Evolutionary conservation across 768 basidiomycete genomes (phyloP), one percentile per base, ranked within the genome.

Genomic region (Tricholoma bakamatsutake): DNA sequence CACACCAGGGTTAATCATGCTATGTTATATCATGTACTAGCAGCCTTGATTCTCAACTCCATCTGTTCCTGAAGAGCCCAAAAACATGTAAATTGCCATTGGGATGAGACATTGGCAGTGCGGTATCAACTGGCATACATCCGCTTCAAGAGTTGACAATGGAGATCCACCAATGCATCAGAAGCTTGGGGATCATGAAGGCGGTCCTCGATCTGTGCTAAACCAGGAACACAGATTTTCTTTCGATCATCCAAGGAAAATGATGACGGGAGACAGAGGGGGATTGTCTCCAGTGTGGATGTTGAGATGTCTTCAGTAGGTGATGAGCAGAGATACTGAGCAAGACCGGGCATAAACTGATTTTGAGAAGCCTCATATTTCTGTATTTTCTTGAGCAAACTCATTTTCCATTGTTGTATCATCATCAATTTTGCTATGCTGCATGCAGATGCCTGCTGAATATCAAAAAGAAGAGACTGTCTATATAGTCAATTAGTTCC

Each of bases 161-260:
- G 62, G 11, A 64, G 52, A 11, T 53, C 33, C 4, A 18, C 15
- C 0, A 64, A 47, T 10, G 61, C n/a, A n/a, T n/a, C n/a, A n/a
- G n/a, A n/a, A n/a, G n/a, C n/a, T n/a, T n/a, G n/a, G n/a, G n/a
- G n/a, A n/a, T n/a, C n/a, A n/a, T n/a, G n/a, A n/a, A n/a, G n/a
- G n/a, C n/a, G n/a, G 17, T 54, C 54, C 49, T 64, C 60, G n/a
- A 59, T 61, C 18, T 47, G 31, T 12, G 37, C 9, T 17, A 63
- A 21, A 52, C 30, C 53, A n/a, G 33, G 10, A 17, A 45, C 13
- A 39, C 57, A 62, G 4, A 54, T n/a, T n/a, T n/a, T n/a, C n/a
- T n/a, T n/a, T n/a, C n/a, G n/a, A n/a, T n/a, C n/a, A n/a, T n/a
- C n/a, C n/a, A n/a, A n/a, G n/a, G n/a, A n/a, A n/a, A n/a, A n/a